Evolutionary conservation across 176 grass and related monocot genomes (phyloP).

Genomic region (Eremochloa ophiuroides): DNA sequence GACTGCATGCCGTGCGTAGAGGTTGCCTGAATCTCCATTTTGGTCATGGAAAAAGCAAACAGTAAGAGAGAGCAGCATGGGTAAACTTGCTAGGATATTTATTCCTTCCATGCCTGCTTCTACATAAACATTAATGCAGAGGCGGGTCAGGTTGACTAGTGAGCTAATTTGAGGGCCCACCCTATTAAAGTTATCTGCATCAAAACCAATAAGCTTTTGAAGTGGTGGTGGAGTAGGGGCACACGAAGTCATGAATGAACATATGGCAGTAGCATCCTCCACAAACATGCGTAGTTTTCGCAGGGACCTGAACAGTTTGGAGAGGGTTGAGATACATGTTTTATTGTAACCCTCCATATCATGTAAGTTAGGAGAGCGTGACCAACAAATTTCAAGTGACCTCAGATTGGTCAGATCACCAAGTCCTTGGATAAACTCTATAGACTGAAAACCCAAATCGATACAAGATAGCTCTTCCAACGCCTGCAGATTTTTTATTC

Average conservation of each 20-base stretch:
- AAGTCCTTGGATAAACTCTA: too few species aligned
- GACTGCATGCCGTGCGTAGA: too few species aligned
- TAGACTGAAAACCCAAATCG: too few species aligned
- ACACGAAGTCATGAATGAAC: background rate
- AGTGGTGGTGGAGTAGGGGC: background rate
- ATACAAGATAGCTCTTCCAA: too few species aligned
- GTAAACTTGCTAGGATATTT: background rate
- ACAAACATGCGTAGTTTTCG: rapidly evolving
- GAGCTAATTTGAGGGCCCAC: background rate
- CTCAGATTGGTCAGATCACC: too few species aligned
- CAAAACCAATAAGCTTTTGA: background rate
- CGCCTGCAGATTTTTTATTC: too few species aligned
- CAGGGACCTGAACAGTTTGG: background rate
- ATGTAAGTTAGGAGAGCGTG: too few species aligned
- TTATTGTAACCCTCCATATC: background rate
- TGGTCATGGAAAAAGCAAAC: background rate
- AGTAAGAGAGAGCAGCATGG: background rate
- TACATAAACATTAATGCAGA: background rate
- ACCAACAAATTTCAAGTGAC: too few species aligned
- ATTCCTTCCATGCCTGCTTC: background rate
- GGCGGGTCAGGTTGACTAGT: background rate
- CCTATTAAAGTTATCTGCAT: background rate
- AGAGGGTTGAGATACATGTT: background rate
- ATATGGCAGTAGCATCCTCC: background rate
- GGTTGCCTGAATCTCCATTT: too few species aligned